Evolutionary conservation across 2,329 filamentous ascomycete species (phyloP), one percentile per base, ranked within the genome.

Genomic region (Botryosphaeria dothidea): DNA sequence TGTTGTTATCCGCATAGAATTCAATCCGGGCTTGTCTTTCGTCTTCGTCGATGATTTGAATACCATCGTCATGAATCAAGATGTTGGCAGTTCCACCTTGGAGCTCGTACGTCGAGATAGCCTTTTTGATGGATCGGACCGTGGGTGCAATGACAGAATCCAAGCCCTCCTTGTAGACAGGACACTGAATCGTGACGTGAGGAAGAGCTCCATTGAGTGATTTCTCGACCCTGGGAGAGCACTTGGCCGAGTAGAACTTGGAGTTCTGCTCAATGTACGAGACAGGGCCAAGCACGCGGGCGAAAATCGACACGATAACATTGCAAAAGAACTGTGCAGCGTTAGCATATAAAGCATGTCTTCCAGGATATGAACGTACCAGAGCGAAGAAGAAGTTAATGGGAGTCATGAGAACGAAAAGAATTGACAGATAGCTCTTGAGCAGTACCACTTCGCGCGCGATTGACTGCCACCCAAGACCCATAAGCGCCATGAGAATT

Each of bases 131-230:
- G 6, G 45, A 62, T 19, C 66, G 57, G 25, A 66, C 58, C 3
- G 46, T 52, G 5, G 61, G 63, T 6, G 56, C 54, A 46, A 68
- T 67, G 61, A 68, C 92, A 67, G 83, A 86, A 38, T 80, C 80
- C 2, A 96, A 83, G 68, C 92, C 91, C 75, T 96, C 92, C 76
- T 94, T 95, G 81, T 95, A 96, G 0, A 96, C 91, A 4, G 92
- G 92, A 75, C 91, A 93, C 73, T 96, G 92, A 46, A 96, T 90
- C 3, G 80, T 83, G 68, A 92, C 83, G 72, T 92, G 91, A 2
- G 90, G 90, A 17, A 93, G 83, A 27, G 81, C 73, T 6, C 49
- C 49, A 34, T 54, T 79, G 72, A 1, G 78, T 80, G 65, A 85
- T 84, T 58, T 58, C 19, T 65, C 49, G 29, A 93, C 77, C 54